phyloP scores from a whole-genome alignment of 805 yeast species.

The Candida hungchunana region DNA sequence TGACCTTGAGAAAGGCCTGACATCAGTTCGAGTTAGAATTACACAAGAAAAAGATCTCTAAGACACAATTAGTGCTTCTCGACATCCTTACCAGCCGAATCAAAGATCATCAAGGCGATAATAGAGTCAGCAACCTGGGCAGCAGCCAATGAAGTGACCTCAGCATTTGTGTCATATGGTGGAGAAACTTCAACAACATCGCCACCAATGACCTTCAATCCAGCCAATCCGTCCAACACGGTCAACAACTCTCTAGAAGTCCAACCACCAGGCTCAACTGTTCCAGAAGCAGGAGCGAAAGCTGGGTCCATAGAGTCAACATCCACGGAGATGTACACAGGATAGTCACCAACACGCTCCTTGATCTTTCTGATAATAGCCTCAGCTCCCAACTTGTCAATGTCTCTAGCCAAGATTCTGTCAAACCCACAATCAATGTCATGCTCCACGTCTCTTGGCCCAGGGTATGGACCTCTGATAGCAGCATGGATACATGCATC shows the following conservation, averaged over 20 bases:
- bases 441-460: conserved; percentile 33
- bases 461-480: conserved; percentile 57
- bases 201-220: conserved; percentile 44
- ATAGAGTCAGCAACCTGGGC: conserved; percentile 55
- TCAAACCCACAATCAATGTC: conserved; percentile 48
- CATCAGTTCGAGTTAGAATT: not conserved
- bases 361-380: conserved; percentile 35
- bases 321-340: conserved; percentile 46
- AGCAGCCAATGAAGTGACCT: conserved; percentile 59
- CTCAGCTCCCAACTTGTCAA: conserved; percentile 39
- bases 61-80: not conserved
- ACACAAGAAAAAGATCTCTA: not conserved
- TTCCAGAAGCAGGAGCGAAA: conserved; percentile 49
- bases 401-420: conserved; percentile 42
- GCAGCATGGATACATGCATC: conserved; percentile 58
- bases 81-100: conserved; percentile 13
- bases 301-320: conserved; percentile 51
- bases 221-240: conserved; percentile 40
- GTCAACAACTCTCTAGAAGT: conserved; percentile 42
- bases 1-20: not conserved
- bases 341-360: conserved; percentile 32
- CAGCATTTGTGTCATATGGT: conserved; percentile 60
- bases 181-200: conserved; percentile 57
- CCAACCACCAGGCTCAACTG: conserved; percentile 52
- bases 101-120: conserved; percentile 36